Conservation (phyloP, 1,284 basidiomycete genomes). For the Schizophyllum amplum region DNA sequence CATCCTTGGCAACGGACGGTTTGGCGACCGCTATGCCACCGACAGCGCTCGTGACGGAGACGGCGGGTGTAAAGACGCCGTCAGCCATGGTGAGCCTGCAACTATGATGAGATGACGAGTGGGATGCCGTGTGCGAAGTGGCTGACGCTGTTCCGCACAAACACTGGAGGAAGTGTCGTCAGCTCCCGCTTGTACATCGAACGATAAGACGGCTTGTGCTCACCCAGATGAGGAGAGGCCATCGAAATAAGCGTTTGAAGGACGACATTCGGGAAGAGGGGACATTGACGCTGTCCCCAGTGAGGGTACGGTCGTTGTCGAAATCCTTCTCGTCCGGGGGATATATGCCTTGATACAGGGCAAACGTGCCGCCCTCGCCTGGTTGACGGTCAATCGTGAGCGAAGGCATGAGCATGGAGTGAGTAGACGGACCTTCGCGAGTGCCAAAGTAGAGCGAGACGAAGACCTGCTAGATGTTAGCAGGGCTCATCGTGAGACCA, state of each 20-base stretch:
- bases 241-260: constrained; percentile 27
- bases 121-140: neutral
- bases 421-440: constrained; percentile 31
- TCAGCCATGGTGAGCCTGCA: constrained; percentile 51
- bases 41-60: constrained; percentile 61
- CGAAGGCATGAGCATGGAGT: neutral
- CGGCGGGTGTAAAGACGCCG: constrained; percentile 56
- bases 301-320: constrained; percentile 45
- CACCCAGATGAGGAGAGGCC: constrained; percentile 50
- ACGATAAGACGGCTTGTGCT: constrained; percentile 9
- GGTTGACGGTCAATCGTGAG: constrained; percentile 2
- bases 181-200: constrained; percentile 7
- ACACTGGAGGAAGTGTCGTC: constrained; percentile 19
- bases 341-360: constrained; percentile 52
- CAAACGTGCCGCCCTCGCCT: constrained; percentile 63
- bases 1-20: constrained; percentile 33
- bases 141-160: constrained; percentile 33
- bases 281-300: constrained; percentile 31
- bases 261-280: constrained; percentile 2
- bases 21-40: constrained; percentile 57
- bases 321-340: constrained; percentile 37
- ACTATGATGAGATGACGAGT: neutral
- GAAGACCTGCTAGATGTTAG: constrained; percentile 30
- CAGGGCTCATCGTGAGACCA: neutral
- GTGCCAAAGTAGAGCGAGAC: constrained; percentile 55